phyloP scores from a whole-genome alignment of 1,284 basidiomycete genomes.

The Phenoliferia sp. region DNA sequence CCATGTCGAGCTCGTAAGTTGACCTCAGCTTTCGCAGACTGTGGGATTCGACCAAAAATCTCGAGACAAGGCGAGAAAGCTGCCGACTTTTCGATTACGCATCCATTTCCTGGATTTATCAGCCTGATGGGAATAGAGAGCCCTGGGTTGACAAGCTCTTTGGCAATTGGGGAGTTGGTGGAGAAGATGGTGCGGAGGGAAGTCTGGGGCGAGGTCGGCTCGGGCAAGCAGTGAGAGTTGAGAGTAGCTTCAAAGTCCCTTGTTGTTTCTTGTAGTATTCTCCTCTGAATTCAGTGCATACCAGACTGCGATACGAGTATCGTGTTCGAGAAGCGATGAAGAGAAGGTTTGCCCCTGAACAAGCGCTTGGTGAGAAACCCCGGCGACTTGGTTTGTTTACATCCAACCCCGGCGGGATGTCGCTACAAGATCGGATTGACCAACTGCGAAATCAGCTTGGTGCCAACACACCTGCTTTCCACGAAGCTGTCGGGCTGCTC shows the following conservation, averaged over 20 bases:
- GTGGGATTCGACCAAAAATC: constrained; percentile 86
- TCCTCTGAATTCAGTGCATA: no score
- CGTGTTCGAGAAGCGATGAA: no score
- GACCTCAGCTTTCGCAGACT: constrained; percentile 45
- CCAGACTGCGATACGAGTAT: no score
- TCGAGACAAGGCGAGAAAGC: constrained; percentile 68
- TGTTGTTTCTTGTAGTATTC: no score
- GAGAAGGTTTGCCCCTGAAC: no score
- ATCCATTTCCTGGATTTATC: constrained; percentile 54
- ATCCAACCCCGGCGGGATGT: not conserved
- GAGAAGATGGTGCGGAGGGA: constrained; percentile 43
- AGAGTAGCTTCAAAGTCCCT: no score
- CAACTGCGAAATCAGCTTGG: not conserved
- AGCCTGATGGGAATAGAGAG: constrained; percentile 57
- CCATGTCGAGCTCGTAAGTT: not conserved
- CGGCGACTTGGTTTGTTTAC: not conserved
- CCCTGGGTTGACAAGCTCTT: constrained; percentile 50
- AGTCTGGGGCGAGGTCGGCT: constrained; percentile 47
- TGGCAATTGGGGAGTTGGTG: constrained; percentile 51
- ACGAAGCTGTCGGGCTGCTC: not conserved
- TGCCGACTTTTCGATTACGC: constrained; percentile 65
- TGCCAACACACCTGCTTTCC: not conserved
- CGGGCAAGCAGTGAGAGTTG: no score
- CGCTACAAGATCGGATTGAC: not conserved
- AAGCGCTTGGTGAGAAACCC: not conserved